A percentile compares a stretch with the other conserved stretches of the same genome.
These are phyloP conservation scores for Ceratobasidium sp. DNA, from an alignment of 1,284 basidiomycete species.

Conservation along the genomic window DNA sequence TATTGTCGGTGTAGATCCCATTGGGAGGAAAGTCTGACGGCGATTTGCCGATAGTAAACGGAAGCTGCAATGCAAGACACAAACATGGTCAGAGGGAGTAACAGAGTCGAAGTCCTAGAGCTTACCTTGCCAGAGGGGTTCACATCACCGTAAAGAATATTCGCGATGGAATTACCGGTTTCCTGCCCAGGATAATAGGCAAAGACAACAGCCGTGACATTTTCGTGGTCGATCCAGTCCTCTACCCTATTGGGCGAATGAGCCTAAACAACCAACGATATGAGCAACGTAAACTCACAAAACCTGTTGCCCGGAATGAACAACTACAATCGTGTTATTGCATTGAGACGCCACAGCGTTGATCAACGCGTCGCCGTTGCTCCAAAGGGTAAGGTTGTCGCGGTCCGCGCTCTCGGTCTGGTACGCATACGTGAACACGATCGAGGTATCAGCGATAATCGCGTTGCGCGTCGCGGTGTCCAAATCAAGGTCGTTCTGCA, in stretches of 20 bases:
- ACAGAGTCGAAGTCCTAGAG: not conserved
- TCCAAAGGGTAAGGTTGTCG: slow-evolving; percentile 82
- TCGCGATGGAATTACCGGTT: slow-evolving; percentile 55
- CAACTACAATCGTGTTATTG: slow-evolving; percentile 59
- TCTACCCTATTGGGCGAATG: slow-evolving; percentile 53
- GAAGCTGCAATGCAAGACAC: slow-evolving; percentile 54
- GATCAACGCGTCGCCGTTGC: slow-evolving; percentile 65
- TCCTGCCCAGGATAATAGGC: slow-evolving; percentile 56
- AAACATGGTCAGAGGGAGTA: not conserved
- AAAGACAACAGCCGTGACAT: slow-evolving; percentile 45
- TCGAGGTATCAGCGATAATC: slow-evolving; percentile 62
- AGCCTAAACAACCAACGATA: slow-evolving; percentile 55
- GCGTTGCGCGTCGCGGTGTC: slow-evolving; percentile 54
- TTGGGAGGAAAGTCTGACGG: slow-evolving; percentile 45
- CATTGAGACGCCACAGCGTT: slow-evolving; percentile 48
- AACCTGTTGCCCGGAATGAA: slow-evolving; percentile 61
- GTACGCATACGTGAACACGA: slow-evolving; percentile 76
- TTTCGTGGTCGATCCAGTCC: slow-evolving; percentile 52
- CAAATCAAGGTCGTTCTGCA: slow-evolving; percentile 41
- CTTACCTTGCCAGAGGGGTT: slow-evolving; percentile 54
- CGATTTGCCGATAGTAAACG: slow-evolving; percentile 80
- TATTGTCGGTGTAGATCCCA: slow-evolving; percentile 50
- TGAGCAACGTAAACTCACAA: slow-evolving; percentile 11
- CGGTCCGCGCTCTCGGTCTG: slow-evolving; percentile 80
- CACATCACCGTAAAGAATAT: slow-evolving; percentile 52